Base-by-base conservation (phyloP, 2,329 filamentous ascomycete genomes). In the Boeremia lycopersici region DNA sequence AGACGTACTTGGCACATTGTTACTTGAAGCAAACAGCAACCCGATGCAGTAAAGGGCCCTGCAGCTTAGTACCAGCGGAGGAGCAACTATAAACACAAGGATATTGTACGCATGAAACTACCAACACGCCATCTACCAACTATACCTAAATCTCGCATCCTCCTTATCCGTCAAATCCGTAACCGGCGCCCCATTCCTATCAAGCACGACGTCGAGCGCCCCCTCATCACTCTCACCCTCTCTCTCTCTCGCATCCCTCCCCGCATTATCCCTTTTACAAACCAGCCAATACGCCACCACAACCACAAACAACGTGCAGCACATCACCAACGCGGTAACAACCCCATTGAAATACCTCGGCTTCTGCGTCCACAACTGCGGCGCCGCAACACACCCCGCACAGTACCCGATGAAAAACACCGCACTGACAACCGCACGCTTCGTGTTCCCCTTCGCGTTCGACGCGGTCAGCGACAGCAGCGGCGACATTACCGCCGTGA, bases 361-460 rank as follows among this genome's bases (percentile, higher is more conserved):
- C 42, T 67, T 70, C 28, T 57, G 46, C 1, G 76, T 78, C 79
- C 80, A 82, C 1, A 81, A 71, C 62, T 83, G 79, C n/a, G 81
- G 80, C 0, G 69, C 68, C 0, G 70, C 78, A 47, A 81, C 81
- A 60, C 77, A 78, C 1, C 78, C 79, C 4, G 73, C 76, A 38
- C 77, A 79, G 60, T 82, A 82, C 0, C 78, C 79, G 25, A 82
- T 78, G 65, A 82, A 82, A 64, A 81, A 82, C 63, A 81, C 73
- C 5, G 76, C 74, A 45, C 77, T 81, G 26, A 80, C 76, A 7
- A 61, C 69, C 8, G 79, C 70, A 3, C 77, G 76, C 60, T 82
- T 83, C 1, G 80, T 82, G 62, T 82, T 82, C 0, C 81, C 80
- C 46, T 81, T 79, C 25, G 82, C 74, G 49, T 82, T 82, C 3